These are phyloP conservation scores for Barnettozyma wickerhamii DNA, from an alignment of 805 yeast genomes.

Conservation along the genomic window DNA sequence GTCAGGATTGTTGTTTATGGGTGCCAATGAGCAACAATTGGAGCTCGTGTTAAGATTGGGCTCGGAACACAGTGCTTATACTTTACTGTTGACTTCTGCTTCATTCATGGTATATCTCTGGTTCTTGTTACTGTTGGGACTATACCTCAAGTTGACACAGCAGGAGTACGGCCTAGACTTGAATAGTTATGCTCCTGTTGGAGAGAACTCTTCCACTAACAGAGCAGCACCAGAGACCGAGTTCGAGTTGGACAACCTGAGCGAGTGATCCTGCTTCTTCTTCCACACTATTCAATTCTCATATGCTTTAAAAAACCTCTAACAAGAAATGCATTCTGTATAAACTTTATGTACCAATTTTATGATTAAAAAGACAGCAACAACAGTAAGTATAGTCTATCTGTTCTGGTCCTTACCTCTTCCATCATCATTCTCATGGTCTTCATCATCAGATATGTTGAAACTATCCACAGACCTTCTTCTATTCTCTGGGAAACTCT, in stretches of 20 bases:
- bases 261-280: slow-evolving; percentile 6
- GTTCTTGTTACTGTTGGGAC: slow-evolving; percentile 53
- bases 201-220: slow-evolving; percentile 1
- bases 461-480: slow-evolving; percentile 19
- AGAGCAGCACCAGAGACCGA: slow-evolving; percentile 11
- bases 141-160: slow-evolving; percentile 45
- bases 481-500: slow-evolving; percentile 10
- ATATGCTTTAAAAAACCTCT: background rate
- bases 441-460: slow-evolving; percentile 21
- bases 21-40: slow-evolving; percentile 89
- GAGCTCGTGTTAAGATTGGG: slow-evolving; percentile 63
- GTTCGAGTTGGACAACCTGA: slow-evolving; percentile 21
- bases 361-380: no score
- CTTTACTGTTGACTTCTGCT: slow-evolving; percentile 63
- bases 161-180: slow-evolving; percentile 4
- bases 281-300: background rate
- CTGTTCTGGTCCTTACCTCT: background rate
- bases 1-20: slow-evolving; percentile 82
- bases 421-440: slow-evolving; percentile 5
- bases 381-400: background rate
- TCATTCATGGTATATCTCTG: slow-evolving; percentile 70
- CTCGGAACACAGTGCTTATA: slow-evolving; percentile 82
- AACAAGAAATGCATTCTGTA: background rate
- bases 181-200: slow-evolving; percentile 12
- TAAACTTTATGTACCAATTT: background rate